phyloP scores from a whole-genome alignment of 306 rosid genomes.

The Quercus agrifolia region DNA sequence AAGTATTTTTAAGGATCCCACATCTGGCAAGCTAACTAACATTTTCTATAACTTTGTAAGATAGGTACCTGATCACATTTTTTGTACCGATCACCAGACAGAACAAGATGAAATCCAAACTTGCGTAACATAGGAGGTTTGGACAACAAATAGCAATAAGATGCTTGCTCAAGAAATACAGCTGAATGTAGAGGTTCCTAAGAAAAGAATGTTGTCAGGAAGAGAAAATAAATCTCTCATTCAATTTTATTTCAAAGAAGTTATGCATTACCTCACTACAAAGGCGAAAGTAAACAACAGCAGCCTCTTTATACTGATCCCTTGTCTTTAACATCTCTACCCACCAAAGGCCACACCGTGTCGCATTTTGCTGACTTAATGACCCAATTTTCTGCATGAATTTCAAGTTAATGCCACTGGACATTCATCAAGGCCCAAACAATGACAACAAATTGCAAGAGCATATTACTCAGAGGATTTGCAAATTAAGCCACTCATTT shows the following conservation, averaged over 20 bases:
- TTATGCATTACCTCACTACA: constrained; percentile 78
- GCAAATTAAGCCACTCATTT: neutral
- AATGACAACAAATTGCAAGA: neutral
- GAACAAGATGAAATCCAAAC: constrained; percentile 98
- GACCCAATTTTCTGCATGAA: constrained; percentile 75
- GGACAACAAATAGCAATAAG: constrained; percentile 84
- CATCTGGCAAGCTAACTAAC: neutral
- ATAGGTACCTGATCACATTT: constrained; percentile 80
- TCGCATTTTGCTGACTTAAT: constrained; percentile 80
- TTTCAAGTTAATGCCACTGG: constrained; percentile 21
- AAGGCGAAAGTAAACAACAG: constrained; percentile 84
- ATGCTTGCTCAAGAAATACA: constrained; percentile 99
- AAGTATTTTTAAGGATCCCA: constrained; percentile 19
- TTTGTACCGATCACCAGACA: constrained; percentile 96
- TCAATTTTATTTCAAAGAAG: neutral
- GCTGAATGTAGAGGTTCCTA: constrained; percentile 93
- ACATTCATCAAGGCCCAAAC: neutral
- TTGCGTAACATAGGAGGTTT: constrained; percentile 93
- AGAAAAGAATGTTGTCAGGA: constrained; percentile 31
- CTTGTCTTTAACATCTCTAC: constrained; percentile 89
- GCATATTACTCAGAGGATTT: neutral
- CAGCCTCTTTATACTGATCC: constrained; percentile 84
- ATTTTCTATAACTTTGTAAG: constrained; percentile 12
- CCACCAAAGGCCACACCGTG: constrained; percentile 96
- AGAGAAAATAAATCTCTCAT: constrained; percentile 24